These are phyloP conservation scores for Ustilago hordei DNA, from an alignment of 1,284 basidiomycete species.

Conservation along the genomic window DNA sequence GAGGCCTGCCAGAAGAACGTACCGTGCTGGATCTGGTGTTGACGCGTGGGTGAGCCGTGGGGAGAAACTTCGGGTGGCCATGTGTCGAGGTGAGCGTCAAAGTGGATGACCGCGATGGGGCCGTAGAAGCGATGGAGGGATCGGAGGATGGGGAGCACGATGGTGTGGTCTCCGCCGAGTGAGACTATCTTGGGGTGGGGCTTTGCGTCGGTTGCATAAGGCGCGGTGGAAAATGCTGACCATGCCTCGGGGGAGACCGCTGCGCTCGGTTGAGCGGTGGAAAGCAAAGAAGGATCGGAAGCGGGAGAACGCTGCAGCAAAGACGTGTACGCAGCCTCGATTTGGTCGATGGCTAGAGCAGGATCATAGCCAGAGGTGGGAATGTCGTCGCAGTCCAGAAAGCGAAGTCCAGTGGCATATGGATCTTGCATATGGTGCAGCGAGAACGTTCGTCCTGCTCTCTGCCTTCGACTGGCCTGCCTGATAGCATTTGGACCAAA, in stretches of 20 bases:
- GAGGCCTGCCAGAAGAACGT: slow-evolving; percentile 71
- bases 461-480: slow-evolving; percentile 44
- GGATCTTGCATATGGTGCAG: slow-evolving; percentile 49
- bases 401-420: slow-evolving; percentile 41
- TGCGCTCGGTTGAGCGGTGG: slow-evolving; percentile 7
- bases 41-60: slow-evolving; percentile 35
- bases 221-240: slow-evolving; percentile 71
- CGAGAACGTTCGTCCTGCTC: slow-evolving; percentile 37
- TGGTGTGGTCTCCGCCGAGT: slow-evolving; percentile 72
- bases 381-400: slow-evolving; percentile 57
- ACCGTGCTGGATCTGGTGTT: slow-evolving; percentile 66
- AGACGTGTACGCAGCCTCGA: slow-evolving; percentile 46
- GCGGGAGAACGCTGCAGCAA: slow-evolving; percentile 34
- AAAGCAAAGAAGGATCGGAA: slow-evolving; percentile 12
- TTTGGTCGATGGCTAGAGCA: slow-evolving; percentile 52
- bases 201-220: slow-evolving; percentile 42
- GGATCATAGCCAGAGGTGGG: slow-evolving; percentile 50
- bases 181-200: slow-evolving; percentile 70
- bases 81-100: slow-evolving; percentile 72
- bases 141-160: slow-evolving; percentile 71
- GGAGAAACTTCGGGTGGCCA: slow-evolving; percentile 74
- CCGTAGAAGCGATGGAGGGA: slow-evolving; percentile 70
- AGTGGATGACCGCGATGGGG: slow-evolving; percentile 71
- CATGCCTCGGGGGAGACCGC: slow-evolving; percentile 25
- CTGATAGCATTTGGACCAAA: slow-evolving; percentile 55